These are phyloP conservation scores for Leccinum broughii DNA, from an alignment of 768 basidiomycete genomes.

Conservation along the genomic window DNA sequence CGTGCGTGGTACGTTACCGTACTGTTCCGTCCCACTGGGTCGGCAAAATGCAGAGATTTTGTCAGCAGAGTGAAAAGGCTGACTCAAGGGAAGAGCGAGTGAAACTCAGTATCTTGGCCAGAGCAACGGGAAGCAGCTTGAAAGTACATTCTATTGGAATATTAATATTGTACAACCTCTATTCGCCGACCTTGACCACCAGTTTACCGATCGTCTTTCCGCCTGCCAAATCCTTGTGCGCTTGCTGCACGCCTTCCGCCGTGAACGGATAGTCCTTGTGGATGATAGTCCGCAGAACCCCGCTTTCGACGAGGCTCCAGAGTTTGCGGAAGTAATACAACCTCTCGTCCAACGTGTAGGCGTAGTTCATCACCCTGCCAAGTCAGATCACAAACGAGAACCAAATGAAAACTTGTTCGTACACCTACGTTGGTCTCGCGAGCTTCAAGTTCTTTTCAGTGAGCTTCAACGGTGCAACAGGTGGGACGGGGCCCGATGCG, in stretches of 20 bases:
- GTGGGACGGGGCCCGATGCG: conserved; percentile 81
- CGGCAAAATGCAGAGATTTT: background rate
- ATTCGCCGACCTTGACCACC: conserved; percentile 59
- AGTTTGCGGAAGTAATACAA: conserved; percentile 63
- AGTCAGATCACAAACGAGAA: conserved; percentile 16
- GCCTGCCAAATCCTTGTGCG: conserved; percentile 74
- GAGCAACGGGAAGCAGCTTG: background rate
- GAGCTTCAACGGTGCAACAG: conserved; percentile 73
- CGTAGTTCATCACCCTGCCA: conserved; percentile 67
- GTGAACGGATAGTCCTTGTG: conserved; percentile 84
- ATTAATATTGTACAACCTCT: background rate
- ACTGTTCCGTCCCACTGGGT: background rate
- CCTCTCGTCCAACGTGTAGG: conserved; percentile 72
- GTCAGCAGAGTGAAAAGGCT: background rate
- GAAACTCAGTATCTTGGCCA: background rate
- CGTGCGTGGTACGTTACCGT: background rate
- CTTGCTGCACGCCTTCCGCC: conserved; percentile 70
- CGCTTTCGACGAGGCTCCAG: conserved; percentile 59
- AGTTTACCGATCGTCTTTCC: conserved; percentile 88
- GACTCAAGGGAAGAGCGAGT: background rate
- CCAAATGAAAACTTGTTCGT: background rate
- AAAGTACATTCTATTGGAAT: background rate
- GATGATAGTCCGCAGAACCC: conserved; percentile 65
- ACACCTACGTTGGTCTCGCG: conserved; percentile 64
- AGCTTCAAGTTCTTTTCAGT: conserved; percentile 80